phyloP scores from a whole-genome alignment of 2,329 filamentous ascomycete species.

The Teratosphaeria epicoccoides region DNA sequence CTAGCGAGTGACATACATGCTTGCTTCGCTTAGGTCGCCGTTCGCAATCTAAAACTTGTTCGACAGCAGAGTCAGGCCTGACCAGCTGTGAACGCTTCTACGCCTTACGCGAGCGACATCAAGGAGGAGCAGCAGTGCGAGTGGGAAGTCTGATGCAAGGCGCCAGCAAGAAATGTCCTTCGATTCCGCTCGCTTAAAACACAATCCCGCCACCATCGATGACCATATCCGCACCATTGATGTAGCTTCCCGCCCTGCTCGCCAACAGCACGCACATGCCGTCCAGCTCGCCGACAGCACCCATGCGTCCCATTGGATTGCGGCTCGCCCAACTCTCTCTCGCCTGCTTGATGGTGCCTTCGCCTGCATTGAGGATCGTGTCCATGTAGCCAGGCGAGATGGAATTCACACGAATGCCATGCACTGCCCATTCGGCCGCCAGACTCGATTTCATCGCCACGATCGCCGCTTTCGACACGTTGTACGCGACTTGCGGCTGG shows the following conservation, averaged over 20 bases:
- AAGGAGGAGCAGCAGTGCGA: too few species aligned
- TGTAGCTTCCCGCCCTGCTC: constrained; percentile 26
- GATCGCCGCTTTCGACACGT: constrained; percentile 59
- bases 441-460: constrained; percentile 53
- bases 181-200: constrained; percentile 13
- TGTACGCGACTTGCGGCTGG: constrained; percentile 62
- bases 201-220: constrained; percentile 26
- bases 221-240: constrained; percentile 29
- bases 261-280: constrained; percentile 29
- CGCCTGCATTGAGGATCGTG: constrained; percentile 53
- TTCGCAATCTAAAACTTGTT: too few species aligned
- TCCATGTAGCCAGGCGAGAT: constrained; percentile 70
- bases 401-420: constrained; percentile 61
- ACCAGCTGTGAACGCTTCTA: too few species aligned
- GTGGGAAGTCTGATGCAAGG: too few species aligned
- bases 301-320: constrained; percentile 32
- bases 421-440: constrained; percentile 61
- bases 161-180: too few species aligned
- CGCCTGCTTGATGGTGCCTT: constrained; percentile 25
- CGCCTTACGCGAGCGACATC: too few species aligned
- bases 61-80: too few species aligned
- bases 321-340: constrained; percentile 23
- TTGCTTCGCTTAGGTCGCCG: too few species aligned
- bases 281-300: constrained; percentile 27
- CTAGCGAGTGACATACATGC: too few species aligned